Evolutionary conservation across 768 basidiomycete species (phyloP).

Genomic region (Kwoniella sp.): DNA sequence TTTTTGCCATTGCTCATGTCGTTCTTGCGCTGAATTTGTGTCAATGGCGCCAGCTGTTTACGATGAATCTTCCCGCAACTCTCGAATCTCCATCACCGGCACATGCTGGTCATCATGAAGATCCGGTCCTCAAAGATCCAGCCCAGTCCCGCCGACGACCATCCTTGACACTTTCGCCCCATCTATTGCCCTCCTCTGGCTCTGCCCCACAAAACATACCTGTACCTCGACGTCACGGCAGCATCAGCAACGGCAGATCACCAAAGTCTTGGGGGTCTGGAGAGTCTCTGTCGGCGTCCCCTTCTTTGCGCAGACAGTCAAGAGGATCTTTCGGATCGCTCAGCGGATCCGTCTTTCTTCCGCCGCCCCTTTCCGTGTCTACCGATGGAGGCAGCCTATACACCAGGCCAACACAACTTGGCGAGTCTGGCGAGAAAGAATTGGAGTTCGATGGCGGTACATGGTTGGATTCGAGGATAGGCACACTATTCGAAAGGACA

Average conservation of each 20-base stretch:
- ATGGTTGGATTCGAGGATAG: constrained; percentile 22
- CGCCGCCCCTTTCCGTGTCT: not conserved
- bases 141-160: constrained; percentile 8
- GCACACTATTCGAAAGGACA: constrained; percentile 2
- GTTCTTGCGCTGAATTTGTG: no score
- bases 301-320: constrained; percentile 14
- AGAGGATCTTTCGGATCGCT: constrained; percentile 22
- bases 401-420: not conserved
- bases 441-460: constrained; percentile 12
- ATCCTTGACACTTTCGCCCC: constrained; percentile 14
- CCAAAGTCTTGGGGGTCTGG: not conserved
- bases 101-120: not conserved
- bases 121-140: not conserved
- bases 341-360: constrained; percentile 14
- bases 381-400: not conserved
- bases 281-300: constrained; percentile 17
- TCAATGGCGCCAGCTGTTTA: no score
- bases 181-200: not conserved
- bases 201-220: constrained; percentile 16
- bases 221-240: constrained; percentile 28
- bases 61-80: no score
- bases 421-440: not conserved
- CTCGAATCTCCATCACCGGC: not conserved
- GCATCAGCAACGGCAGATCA: constrained; percentile 2
- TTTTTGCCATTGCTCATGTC: no score